Evolutionary conservation across 2,329 filamentous ascomycete species (phyloP), one percentile per base, ranked within the genome.

Genomic region (Colletotrichum magnum): DNA sequence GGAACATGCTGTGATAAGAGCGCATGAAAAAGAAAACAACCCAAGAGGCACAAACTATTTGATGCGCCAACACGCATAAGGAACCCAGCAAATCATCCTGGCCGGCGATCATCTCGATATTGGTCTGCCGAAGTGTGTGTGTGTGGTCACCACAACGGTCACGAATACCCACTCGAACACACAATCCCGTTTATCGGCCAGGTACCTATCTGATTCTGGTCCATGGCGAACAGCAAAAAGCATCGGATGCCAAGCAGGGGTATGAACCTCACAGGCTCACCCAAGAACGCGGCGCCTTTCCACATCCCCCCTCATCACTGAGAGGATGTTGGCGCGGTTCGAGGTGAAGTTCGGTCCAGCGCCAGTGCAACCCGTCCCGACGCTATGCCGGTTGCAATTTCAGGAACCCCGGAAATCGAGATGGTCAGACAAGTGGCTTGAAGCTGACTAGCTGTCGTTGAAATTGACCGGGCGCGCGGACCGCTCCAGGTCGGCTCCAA

Each of bases 341-440:
- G 26, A 57, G 18, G 51, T 57, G 26, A 57, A 15, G 51, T 57
- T 21, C 60, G 51, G 67, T 62, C 56, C 67, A 47, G 32, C 62
- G 67, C 67, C 62, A 69, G 66, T 51, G 66, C 56, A 69, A 54
- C 66, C 54, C 43, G 66, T 41, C 56, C 56, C 56, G 54, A 54
- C 66, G 56, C 66, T 32, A 67, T 57, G 51, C 51, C 67, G 62
- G 51, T 67, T 69, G 67, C 51, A 69, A 69, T 69, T 48, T 69
- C 43, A 61, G 39, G 39, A 56, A n/a, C 56, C 57, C 63, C 51
- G 53, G 50, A 63, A 52, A 51, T 51, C 32, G 32, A 63, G 52
- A 69, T 69, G 67, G 67, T 61, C 67, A 67, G 67, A 69, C 67
- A 69, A 61, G 51, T 69, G 67, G 67, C 67, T 67, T 67, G 24